Evolutionary conservation across 1,139 yeast species (phyloP).

Genomic region (Pneumocystis murina): DNA sequence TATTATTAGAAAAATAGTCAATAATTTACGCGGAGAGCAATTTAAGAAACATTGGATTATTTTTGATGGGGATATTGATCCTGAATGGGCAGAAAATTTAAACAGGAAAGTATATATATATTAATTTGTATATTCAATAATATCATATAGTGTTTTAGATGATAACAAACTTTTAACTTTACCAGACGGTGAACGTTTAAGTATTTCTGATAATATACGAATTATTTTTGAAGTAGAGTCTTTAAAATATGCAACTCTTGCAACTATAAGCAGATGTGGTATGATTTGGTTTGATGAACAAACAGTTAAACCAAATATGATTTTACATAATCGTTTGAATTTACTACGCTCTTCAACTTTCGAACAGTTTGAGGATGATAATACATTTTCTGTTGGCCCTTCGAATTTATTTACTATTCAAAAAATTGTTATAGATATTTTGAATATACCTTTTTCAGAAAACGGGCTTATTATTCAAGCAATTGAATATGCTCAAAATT

Average conservation of each 20-base stretch:
- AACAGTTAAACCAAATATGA: conserved; percentile 22
- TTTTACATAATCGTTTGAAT: conserved; percentile 17
- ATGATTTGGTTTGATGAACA: conserved; percentile 55
- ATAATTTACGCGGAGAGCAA: conserved; percentile 44
- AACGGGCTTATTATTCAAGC: conserved; percentile 9
- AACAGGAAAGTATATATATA: conserved; percentile 30
- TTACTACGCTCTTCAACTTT: conserved; percentile 14
- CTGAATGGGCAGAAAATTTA: conserved; percentile 82
- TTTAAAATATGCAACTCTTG: conserved; percentile 61
- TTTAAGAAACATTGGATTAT: conserved; percentile 56
- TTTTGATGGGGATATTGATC: conserved; percentile 89
- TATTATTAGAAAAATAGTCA: conserved; percentile 44
- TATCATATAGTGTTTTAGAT: conserved; percentile 48
- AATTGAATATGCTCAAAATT: conserved; percentile 18
- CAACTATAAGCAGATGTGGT: conserved; percentile 88
- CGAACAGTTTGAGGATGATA: conserved; percentile 23
- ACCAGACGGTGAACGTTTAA: conserved; percentile 77
- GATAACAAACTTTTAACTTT: conserved; percentile 70
- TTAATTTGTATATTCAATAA: conserved; percentile 1
- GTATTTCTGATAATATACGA: conserved; percentile 47
- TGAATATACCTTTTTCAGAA: not conserved
- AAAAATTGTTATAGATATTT: not conserved
- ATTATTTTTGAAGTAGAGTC: conserved; percentile 65
- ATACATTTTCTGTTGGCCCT: conserved; percentile 12
- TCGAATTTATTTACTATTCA: conserved; percentile 5